A percentile compares a stretch with the other conserved stretches of the same genome.
Conservation (phyloP, 805 yeast genomes). For the Starmera pachycereana region DNA sequence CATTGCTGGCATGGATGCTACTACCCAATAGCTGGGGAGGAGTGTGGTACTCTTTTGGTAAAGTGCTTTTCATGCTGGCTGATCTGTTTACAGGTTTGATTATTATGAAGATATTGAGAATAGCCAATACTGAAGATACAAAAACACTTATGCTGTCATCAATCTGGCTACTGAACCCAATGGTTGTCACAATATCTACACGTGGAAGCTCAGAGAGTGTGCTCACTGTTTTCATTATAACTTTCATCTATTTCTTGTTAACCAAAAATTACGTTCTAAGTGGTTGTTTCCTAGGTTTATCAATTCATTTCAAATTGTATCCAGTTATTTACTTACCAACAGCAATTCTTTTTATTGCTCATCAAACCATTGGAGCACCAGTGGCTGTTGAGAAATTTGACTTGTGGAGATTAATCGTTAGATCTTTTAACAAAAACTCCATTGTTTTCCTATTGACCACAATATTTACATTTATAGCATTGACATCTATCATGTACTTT, state of each 20-base stretch:
- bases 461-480: slow-evolving; percentile 29
- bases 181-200: slow-evolving; percentile 88
- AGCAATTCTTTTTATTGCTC: slow-evolving; percentile 30
- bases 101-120: slow-evolving; percentile 31
- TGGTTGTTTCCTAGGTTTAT: slow-evolving; percentile 29
- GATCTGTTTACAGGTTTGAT: slow-evolving; percentile 76
- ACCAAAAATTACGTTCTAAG: slow-evolving; percentile 21
- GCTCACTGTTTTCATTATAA: slow-evolving; percentile 65
- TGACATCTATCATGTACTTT: slow-evolving; percentile 52
- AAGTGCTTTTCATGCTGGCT: slow-evolving; percentile 61
- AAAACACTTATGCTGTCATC: slow-evolving; percentile 36
- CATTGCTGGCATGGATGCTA: slow-evolving; percentile 75
- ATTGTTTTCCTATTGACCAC: slow-evolving; percentile 32
- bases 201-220: slow-evolving; percentile 92
- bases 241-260: slow-evolving; percentile 39
- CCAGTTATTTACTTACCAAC: slow-evolving; percentile 86
- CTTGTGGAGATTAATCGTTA: slow-evolving; percentile 3
- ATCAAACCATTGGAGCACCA: no score
- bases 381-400: no score
- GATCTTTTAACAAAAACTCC: slow-evolving; percentile 33
- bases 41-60: slow-evolving; percentile 63
- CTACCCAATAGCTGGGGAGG: slow-evolving; percentile 2
- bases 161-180: slow-evolving; percentile 87
- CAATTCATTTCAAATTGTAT: slow-evolving; percentile 85
- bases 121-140: slow-evolving; percentile 14